Evolutionary conservation across 305 asterid genomes (phyloP).

Genomic region (Fraxinus sp.): DNA sequence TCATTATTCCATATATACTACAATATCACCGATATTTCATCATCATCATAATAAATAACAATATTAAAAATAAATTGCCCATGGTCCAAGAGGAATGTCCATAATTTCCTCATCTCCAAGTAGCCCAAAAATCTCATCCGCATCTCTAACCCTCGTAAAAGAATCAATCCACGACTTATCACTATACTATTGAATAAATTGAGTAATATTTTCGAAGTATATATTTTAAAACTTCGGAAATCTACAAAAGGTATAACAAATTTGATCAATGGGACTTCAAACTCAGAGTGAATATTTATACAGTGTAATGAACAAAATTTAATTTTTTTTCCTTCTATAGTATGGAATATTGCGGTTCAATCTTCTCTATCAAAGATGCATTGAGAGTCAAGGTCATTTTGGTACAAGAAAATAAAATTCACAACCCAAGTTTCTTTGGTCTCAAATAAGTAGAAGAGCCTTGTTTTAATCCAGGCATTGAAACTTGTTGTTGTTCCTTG

Average conservation of each 20-base stretch:
- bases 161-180: neutral
- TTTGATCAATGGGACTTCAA: neutral
- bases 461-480: conserved; percentile 76
- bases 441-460: conserved; percentile 72
- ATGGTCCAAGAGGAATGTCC: neutral
- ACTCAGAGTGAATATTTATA: neutral
- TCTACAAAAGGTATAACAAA: neutral
- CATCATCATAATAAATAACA: too few relatives aligned
- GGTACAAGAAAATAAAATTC: conserved; percentile 6
- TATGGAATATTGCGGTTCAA: neutral
- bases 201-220: neutral
- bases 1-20: too few relatives aligned
- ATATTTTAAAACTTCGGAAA: neutral
- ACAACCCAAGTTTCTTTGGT: conserved; percentile 75
- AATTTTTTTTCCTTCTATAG: neutral
- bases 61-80: too few relatives aligned
- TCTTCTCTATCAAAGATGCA: neutral
- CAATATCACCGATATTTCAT: too few relatives aligned
- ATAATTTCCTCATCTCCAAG: neutral
- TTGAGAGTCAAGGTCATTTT: neutral
- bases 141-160: neutral
- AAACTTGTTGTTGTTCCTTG: conserved; percentile 63
- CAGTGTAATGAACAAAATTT: neutral
- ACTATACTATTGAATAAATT: neutral
- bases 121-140: neutral